Evolutionary conservation across 2,329 filamentous ascomycete species (phyloP).

Genomic region (Fusarium setosum): DNA sequence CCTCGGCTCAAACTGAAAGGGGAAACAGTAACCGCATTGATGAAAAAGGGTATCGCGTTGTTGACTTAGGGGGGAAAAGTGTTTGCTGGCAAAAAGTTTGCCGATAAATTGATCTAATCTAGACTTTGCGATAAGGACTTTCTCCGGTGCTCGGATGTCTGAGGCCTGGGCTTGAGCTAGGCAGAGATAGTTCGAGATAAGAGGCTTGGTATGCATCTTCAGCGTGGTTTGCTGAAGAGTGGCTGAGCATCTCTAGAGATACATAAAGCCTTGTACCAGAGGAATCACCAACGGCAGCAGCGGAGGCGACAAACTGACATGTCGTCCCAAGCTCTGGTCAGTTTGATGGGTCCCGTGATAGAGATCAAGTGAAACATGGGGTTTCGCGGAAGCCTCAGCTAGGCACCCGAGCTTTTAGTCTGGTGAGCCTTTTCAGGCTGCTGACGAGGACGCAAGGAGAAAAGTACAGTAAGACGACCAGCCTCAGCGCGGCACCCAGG

Average conservation of each 20-base stretch:
- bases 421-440: constrained; percentile 14
- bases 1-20: constrained; percentile 22
- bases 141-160: too few relatives aligned
- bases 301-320: constrained; percentile 21
- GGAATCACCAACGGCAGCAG: neutral
- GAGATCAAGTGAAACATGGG: constrained; percentile 26
- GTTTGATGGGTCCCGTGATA: constrained; percentile 28
- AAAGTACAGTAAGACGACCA: constrained; percentile 28
- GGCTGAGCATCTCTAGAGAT: neutral
- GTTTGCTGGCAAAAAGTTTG: neutral
- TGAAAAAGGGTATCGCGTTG: constrained; percentile 5
- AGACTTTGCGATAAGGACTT: too few relatives aligned
- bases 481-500: constrained; percentile 15
- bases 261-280: neutral
- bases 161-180: too few relatives aligned
- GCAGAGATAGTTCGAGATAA: neutral
- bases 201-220: neutral
- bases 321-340: constrained; percentile 19
- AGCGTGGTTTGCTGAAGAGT: too few relatives aligned
- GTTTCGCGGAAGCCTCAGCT: constrained; percentile 22
- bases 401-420: constrained; percentile 28
- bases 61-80: neutral
- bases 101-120: neutral
- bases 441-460: constrained; percentile 17
- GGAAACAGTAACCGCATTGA: constrained; percentile 3